These are phyloP conservation scores for Tricharina praecox DNA, from an alignment of 495 filamentous ascomycete genomes.

Conservation along the genomic window DNA sequence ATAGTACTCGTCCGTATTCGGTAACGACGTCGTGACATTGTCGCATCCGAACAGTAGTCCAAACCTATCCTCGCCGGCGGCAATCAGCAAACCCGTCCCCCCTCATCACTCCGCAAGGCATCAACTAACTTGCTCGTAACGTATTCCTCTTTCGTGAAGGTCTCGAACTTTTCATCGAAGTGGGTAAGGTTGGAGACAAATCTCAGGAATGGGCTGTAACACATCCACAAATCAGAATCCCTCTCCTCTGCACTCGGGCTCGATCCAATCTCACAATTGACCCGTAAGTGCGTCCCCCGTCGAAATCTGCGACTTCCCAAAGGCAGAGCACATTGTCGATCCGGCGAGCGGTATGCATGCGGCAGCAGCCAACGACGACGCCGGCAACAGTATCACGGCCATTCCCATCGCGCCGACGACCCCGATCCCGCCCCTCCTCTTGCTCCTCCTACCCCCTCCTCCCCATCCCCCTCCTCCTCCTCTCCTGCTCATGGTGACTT, in stretches of 20 bases:
- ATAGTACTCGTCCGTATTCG: constrained; percentile 71
- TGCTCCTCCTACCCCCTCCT: too few relatives aligned
- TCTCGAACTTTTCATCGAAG: constrained; percentile 60
- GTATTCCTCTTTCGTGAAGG: constrained; percentile 59
- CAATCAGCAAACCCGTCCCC: constrained; percentile 18
- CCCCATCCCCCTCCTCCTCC: too few relatives aligned
- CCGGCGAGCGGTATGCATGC: constrained; percentile 61
- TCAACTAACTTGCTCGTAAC: constrained; percentile 52
- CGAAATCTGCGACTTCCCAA: constrained; percentile 64
- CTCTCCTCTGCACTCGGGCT: not conserved
- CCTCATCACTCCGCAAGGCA: not conserved
- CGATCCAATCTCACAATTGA: constrained; percentile 54
- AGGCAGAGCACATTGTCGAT: constrained; percentile 71
- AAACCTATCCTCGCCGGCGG: constrained; percentile 46
- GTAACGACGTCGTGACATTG: constrained; percentile 44
- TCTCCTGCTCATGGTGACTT: too few relatives aligned
- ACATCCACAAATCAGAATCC: constrained; percentile 10
- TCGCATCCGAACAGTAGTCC: constrained; percentile 63
- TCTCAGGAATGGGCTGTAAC: constrained; percentile 66
- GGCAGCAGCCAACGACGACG: constrained; percentile 5
- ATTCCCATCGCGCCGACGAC: too few relatives aligned
- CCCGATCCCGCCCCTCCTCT: too few relatives aligned
- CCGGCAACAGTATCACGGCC: not conserved
- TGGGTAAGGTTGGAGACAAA: constrained; percentile 55
- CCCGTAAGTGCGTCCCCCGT: constrained; percentile 46